Evolutionary conservation across 2,329 filamentous ascomycete species (phyloP), one percentile per base, ranked within the genome.

Genomic region (Talaromyces sp.): DNA sequence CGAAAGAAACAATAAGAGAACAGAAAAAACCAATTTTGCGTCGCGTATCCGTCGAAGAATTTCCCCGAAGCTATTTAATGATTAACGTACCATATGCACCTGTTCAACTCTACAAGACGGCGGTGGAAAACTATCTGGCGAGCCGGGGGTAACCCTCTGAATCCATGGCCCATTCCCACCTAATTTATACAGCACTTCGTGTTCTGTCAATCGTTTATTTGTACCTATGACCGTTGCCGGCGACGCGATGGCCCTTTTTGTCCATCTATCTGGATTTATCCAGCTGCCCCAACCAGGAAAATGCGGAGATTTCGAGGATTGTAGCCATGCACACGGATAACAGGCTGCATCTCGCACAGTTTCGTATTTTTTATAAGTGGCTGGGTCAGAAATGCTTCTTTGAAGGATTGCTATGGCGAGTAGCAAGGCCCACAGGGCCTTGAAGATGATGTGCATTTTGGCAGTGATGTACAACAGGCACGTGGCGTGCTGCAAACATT

Each of bases 141-240:
- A 13, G 6, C 63, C 66, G 57, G 60, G 35, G 2, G 79, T 70
- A 1, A 75, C 67, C 68, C 84, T 85, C 60, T 83, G 80, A 43
- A 85, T 79, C 84, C 84, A 86, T 2, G 84, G 84, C 0, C 84
- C 81, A 70, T 84, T 83, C 2, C 85, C 84, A 5, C 84, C 84
- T 5, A 86, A 74, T 69, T 86, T 82, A 67, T 85, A 80, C 35
- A 84, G 71, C 31, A 85, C 73, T 68, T 84, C 81, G 83, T 83
- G 85, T 65, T 74, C 75, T 27, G 24, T 41, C 9, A 45, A 13
- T 3, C 56, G 62, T 31, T 33, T 37, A 6, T 31, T 9, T 10
- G 14, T 7, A 14, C 16, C 27, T 33, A 45, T 35, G 22, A 22
- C 27, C 4, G 39, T 47, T 45, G 16, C 31, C n/a, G n/a, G 50